Evolutionary conservation across 805 yeast genomes (phyloP).

Genomic region (Starmerella ratchasimensis): DNA sequence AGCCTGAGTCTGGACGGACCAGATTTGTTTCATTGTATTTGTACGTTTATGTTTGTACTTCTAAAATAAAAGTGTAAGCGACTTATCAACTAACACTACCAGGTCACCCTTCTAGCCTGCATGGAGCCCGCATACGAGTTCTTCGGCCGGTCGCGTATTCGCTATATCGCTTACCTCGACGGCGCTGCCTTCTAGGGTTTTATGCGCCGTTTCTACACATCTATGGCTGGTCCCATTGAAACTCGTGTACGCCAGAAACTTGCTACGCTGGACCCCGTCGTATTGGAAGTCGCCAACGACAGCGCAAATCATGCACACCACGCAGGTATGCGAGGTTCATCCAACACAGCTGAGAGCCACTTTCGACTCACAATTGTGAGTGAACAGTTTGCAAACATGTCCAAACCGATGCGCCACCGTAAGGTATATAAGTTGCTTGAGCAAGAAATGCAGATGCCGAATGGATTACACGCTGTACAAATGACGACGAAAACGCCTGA

Average conservation of each 20-base stretch:
- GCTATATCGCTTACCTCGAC: background rate
- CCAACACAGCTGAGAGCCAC: slow-evolving; percentile 66
- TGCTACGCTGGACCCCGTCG: slow-evolving; percentile 32
- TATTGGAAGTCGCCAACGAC: slow-evolving; percentile 53
- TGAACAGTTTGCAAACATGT: slow-evolving; percentile 48
- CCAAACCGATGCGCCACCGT: slow-evolving; percentile 65
- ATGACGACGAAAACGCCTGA: slow-evolving; percentile 62
- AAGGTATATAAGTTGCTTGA: slow-evolving; percentile 52
- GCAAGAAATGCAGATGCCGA: slow-evolving; percentile 48
- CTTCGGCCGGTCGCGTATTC: too few species aligned
- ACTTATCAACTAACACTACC: too few species aligned
- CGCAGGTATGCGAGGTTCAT: slow-evolving; percentile 61
- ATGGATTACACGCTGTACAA: slow-evolving; percentile 81
- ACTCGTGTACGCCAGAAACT: slow-evolving; percentile 35
- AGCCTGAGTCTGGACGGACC: too few species aligned
- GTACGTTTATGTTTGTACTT: too few species aligned
- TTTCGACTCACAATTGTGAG: slow-evolving; percentile 65
- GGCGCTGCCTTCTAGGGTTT: slow-evolving; percentile 12
- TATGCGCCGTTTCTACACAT: background rate
- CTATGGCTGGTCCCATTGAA: slow-evolving; percentile 33
- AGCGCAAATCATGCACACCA: slow-evolving; percentile 83
- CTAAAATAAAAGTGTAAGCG: too few species aligned
- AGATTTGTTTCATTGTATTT: too few species aligned
- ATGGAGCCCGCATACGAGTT: too few species aligned
- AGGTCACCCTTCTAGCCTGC: too few species aligned